Evolutionary conservation across 2,329 filamentous ascomycete genomes (phyloP), one percentile per base, ranked within the genome.

Genomic region (Reticulascus tulasneorum): DNA sequence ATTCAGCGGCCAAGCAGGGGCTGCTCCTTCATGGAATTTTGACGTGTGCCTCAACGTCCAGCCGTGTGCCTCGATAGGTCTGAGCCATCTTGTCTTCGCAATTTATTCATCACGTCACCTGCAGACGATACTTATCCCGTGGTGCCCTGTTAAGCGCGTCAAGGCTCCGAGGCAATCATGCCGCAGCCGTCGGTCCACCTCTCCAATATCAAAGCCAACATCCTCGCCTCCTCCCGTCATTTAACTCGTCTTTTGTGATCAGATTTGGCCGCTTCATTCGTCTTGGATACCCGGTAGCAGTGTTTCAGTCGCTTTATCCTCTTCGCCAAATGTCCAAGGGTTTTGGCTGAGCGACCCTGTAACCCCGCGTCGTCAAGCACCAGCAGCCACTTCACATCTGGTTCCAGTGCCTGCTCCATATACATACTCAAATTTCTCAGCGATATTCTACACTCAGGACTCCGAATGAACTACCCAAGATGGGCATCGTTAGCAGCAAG

Each of bases 401-500:
- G 17, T 19, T 25, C 21, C 33, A 23, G 33, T 15, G 11, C 40
- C 21, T 34, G 23, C 32, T 21, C 18, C 29, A 18, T n/a, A 31
- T 23, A 34, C 29, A 25, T 16, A 18, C 15, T 32, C 23, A 38
- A 30, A 21, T 23, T 38, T 16, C 32, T 40, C n/a, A n/a, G n/a
- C n/a, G 23, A 9, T n/a, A 24, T 9, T n/a, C 23, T 24, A 9
- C 23, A n/a, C 29, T 22, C 11, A 19, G 9, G 13, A 32, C 20
- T 22, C 33, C 40, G 39, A 29, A 43, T 49, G 40, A 44, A 30
- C 21, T 29, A 43, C 51, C 62, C 67, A 76, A 65, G 62, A 98
- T 98, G 93, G 93, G 93, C 58, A 89, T 85, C 70, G 82, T 96
- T 64, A 83, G 80, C 62, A 96, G 90, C 73, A 85, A 82, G 64